Conservation (phyloP, 2,329 filamentous ascomycete species). For the Gyromitra esculenta region DNA sequence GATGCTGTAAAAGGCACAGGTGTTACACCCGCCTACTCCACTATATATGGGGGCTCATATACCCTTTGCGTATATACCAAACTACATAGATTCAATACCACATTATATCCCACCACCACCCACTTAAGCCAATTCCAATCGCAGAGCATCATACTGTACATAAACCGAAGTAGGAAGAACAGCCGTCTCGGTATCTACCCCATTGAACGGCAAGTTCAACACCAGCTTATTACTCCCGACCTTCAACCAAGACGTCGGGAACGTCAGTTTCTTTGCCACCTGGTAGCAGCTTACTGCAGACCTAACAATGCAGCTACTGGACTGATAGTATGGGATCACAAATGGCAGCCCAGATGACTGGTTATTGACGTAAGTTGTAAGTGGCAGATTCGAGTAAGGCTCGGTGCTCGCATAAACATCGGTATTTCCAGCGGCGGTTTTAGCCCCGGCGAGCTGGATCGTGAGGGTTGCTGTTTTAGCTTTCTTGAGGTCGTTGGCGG, state of each 20-base stretch:
- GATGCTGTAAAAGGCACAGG: too few species aligned
- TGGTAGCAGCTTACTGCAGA: slow-evolving; percentile 72
- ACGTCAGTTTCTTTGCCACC: slow-evolving; percentile 69
- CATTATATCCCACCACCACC: neutral
- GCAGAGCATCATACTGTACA: slow-evolving; percentile 73
- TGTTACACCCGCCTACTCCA: too few species aligned
- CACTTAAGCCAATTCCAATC: slow-evolving; percentile 66
- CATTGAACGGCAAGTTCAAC: slow-evolving; percentile 69
- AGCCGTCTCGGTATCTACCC: slow-evolving; percentile 69
- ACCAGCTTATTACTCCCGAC: slow-evolving; percentile 68
- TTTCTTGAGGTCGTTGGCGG: slow-evolving; percentile 61
- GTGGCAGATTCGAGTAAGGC: slow-evolving; percentile 66
- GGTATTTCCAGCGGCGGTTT: slow-evolving; percentile 71
- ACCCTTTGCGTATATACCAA: neutral
- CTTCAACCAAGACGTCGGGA: slow-evolving; percentile 65
- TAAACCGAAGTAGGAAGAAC: slow-evolving; percentile 68
- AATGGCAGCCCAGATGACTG: slow-evolving; percentile 58
- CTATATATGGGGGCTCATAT: too few species aligned
- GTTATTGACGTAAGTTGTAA: slow-evolving; percentile 64
- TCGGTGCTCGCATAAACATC: slow-evolving; percentile 68
- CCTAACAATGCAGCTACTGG: slow-evolving; percentile 66
- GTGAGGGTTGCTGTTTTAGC: slow-evolving; percentile 68
- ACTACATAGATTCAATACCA: neutral
- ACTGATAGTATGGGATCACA: slow-evolving; percentile 60
- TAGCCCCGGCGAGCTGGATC: slow-evolving; percentile 71